Conservation (phyloP, 768 basidiomycete species). For the Pleurotus tuoliensis region DNA sequence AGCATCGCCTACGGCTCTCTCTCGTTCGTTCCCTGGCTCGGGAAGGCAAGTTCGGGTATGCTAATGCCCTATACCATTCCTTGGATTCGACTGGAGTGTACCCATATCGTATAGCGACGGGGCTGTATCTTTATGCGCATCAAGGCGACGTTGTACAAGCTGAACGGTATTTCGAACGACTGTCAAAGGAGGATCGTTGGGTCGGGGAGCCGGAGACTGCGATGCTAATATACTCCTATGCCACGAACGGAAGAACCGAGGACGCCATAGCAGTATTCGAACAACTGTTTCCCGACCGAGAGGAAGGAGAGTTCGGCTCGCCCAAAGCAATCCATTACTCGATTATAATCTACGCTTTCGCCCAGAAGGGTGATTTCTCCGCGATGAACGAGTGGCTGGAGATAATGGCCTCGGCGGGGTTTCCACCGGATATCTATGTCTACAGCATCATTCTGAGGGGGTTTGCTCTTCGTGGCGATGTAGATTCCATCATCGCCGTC, state of each 20-base stretch:
- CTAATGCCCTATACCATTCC: constrained; percentile 38
- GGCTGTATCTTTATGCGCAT: constrained; percentile 49
- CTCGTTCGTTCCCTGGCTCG: constrained; percentile 42
- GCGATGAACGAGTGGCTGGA: constrained; percentile 54
- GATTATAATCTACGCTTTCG: constrained; percentile 52
- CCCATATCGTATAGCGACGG: constrained; percentile 33
- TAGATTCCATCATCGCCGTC: constrained; percentile 44
- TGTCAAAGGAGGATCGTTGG: constrained; percentile 27
- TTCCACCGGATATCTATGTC: constrained; percentile 50
- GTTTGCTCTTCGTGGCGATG: constrained; percentile 51
- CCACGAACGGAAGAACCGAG: constrained; percentile 36
- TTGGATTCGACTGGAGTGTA: constrained; percentile 15
- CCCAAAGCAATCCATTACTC: constrained; percentile 46
- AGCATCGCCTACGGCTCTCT: constrained; percentile 23
- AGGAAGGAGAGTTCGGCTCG: constrained; percentile 23
- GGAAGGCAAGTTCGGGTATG: constrained; percentile 32
- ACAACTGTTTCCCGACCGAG: constrained; percentile 43
- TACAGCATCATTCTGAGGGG: constrained; percentile 59
- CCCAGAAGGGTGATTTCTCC: constrained; percentile 39
- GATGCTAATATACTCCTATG: constrained; percentile 55
- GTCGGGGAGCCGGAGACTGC: constrained; percentile 26
- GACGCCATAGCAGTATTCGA: constrained; percentile 49
- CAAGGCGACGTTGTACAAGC: constrained; percentile 46
- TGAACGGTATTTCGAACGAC: constrained; percentile 36
- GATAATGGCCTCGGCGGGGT: constrained; percentile 43